Conservation (phyloP, 768 basidiomycete genomes). For the Lentinula boryana region DNA sequence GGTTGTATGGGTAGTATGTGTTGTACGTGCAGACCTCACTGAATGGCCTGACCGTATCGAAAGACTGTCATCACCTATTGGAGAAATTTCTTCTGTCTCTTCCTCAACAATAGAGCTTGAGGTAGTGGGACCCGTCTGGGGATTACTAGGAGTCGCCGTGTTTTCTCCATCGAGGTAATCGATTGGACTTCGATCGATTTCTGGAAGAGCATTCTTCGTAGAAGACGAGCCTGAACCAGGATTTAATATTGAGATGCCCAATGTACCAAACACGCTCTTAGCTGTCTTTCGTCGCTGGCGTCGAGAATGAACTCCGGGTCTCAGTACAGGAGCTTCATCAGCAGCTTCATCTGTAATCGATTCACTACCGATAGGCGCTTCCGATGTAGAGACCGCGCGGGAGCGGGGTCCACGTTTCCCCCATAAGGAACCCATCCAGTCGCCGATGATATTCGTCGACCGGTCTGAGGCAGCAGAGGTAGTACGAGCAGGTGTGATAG, state of each 20-base stretch:
- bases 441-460: slow-evolving; percentile 35
- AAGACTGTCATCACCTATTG: neutral
- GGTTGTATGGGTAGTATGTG: neutral
- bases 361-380: neutral
- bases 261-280: slow-evolving; percentile 65
- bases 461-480: neutral
- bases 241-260: slow-evolving; percentile 65
- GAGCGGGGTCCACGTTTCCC: slow-evolving; percentile 30
- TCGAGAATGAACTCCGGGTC: neutral
- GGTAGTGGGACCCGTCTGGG: neutral
- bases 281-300: slow-evolving; percentile 35
- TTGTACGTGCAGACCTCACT: neutral
- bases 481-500: neutral
- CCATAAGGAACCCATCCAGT: slow-evolving; percentile 80
- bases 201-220: slow-evolving; percentile 6
- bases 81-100: neutral
- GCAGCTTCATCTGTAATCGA: neutral
- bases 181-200: slow-evolving; percentile 1
- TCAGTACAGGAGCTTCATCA: neutral
- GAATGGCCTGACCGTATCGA: neutral
- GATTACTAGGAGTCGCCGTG: neutral
- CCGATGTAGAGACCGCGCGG: slow-evolving; percentile 14
- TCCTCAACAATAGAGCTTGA: neutral
- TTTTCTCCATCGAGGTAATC: neutral
- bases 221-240: slow-evolving; percentile 26